These are phyloP conservation scores for Citrus reticulata DNA, from an alignment of 345 rosid species.

Conservation along the genomic window DNA sequence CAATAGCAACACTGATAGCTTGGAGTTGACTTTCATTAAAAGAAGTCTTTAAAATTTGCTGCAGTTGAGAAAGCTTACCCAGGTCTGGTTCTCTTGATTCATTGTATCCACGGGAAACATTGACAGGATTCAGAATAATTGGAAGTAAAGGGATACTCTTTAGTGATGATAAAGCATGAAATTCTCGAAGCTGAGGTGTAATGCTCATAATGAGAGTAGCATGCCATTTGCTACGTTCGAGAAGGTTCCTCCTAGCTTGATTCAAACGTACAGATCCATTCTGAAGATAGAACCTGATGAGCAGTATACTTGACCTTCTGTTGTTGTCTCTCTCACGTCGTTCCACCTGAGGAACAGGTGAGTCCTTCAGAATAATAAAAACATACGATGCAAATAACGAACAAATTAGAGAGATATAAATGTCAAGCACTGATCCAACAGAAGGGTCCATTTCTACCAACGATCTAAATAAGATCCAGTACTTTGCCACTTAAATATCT, in stretches of 20 bases:
- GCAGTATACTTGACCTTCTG: constrained; percentile 64
- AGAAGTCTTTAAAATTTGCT: constrained; percentile 60
- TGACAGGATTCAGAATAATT: constrained; percentile 62
- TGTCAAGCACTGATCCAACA: neutral
- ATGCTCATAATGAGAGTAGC: constrained; percentile 83
- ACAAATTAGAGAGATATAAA: neutral
- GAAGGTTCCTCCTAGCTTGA: constrained; percentile 85
- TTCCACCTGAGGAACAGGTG: constrained; percentile 68
- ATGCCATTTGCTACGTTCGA: constrained; percentile 98
- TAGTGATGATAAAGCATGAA: constrained; percentile 82
- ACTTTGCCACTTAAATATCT: neutral
- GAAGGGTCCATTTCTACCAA: neutral
- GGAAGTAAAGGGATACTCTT: constrained; percentile 72
- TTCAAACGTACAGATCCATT: constrained; percentile 68
- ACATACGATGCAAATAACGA: neutral
- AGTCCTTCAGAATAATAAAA: constrained; percentile 7
- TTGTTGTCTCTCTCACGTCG: constrained; percentile 87
- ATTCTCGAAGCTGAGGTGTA: constrained; percentile 90
- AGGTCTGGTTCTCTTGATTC: constrained; percentile 39
- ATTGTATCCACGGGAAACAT: constrained; percentile 28
- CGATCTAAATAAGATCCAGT: neutral
- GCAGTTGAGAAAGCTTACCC: constrained; percentile 59
- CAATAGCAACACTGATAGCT: constrained; percentile 66
- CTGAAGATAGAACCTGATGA: constrained; percentile 80
- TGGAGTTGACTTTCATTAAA: constrained; percentile 86